Evolutionary conservation across 164 flowering plant genomes (phyloP).

Genomic region (Akebia trifoliata): DNA sequence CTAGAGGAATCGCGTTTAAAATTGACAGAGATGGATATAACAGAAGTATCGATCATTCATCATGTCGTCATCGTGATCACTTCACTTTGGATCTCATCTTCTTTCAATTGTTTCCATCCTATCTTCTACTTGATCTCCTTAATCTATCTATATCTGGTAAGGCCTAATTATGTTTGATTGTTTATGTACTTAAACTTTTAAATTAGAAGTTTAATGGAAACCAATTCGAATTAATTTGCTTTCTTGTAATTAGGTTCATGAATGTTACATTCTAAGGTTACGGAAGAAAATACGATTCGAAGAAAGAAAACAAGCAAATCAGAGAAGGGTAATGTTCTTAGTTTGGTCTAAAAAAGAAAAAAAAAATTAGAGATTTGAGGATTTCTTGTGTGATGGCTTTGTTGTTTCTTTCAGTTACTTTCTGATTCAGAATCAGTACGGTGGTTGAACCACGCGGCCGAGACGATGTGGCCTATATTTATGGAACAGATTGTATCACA

Average conservation of each 20-base stretch:
- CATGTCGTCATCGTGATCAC: slow-evolving; percentile 64
- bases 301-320: slow-evolving; percentile 66
- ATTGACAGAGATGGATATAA: slow-evolving; percentile 49
- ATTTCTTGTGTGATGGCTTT: slow-evolving; percentile 1
- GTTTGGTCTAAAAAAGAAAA: too few relatives aligned
- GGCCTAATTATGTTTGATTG: too few relatives aligned
- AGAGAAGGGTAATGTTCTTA: slow-evolving; percentile 81
- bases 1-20: too few relatives aligned
- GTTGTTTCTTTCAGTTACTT: slow-evolving; percentile 51
- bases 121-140: slow-evolving; percentile 41
- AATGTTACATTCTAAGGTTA: slow-evolving; percentile 46
- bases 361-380: background rate
- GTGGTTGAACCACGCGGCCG: slow-evolving; percentile 88
- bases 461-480: slow-evolving; percentile 90
- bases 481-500: slow-evolving; percentile 90
- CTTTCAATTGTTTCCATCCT: slow-evolving; percentile 49
- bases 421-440: slow-evolving; percentile 94
- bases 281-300: slow-evolving; percentile 62
- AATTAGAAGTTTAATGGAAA: too few relatives aligned
- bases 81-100: slow-evolving; percentile 53
- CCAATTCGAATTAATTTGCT: slow-evolving; percentile 3
- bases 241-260: slow-evolving; percentile 61
- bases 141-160: slow-evolving; percentile 68
- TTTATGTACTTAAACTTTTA: too few relatives aligned
- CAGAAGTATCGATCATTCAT: slow-evolving; percentile 62